Base-by-base conservation (phyloP, 1,284 basidiomycete genomes). In the Cryptococcus deneoformans region DNA sequence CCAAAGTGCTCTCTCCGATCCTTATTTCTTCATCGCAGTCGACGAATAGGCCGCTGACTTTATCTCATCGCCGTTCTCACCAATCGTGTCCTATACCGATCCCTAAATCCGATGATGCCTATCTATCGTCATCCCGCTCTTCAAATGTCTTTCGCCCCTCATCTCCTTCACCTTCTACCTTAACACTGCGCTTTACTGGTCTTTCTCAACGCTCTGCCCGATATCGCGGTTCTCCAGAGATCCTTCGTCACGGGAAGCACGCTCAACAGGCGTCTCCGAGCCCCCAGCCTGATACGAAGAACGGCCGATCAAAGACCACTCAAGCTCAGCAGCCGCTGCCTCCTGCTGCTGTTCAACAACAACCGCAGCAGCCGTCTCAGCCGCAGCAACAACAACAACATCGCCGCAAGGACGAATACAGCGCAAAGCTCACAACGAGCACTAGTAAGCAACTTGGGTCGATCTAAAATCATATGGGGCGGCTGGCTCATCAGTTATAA, bases 211-310 rank as follows among this genome's bases (percentile, higher is more conserved):
- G 56, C 52, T 12, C 40, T 57, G 52, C 57, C 37, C 29, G 29
- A 29, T 29, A 29, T 29, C 29, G 29, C 29, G 29, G 29, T 29
- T 66, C 59, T 52, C 65, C 65, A 90, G 90, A 90, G 80, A 87
- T 94, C 70, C 89, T 93, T 60, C 84, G 91, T 49, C 77, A 78
- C 70, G 77, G 77, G 63, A 78, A 79, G 67, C 88, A 91, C 78
- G 88, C 88, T 72, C 89, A 88, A 78, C 84, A 88, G 46, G 57
- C 72, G 5, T 46, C 59, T 54, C 59, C 75, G 76, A 59, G 50
- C 34, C n/a, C 38, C 59, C 58, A 50, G 52, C 45, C 65, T 12
- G 65, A 63, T 46, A 56, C 66, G 38, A 46, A 54, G 77, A 72
- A 43, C 71, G 37, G 50, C 38, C 16, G 24, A n/a, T 52, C 57